These are phyloP conservation scores for Mucor ambiguus DNA, from an alignment of 371 early-diverging fungal species.

Conservation along the genomic window DNA sequence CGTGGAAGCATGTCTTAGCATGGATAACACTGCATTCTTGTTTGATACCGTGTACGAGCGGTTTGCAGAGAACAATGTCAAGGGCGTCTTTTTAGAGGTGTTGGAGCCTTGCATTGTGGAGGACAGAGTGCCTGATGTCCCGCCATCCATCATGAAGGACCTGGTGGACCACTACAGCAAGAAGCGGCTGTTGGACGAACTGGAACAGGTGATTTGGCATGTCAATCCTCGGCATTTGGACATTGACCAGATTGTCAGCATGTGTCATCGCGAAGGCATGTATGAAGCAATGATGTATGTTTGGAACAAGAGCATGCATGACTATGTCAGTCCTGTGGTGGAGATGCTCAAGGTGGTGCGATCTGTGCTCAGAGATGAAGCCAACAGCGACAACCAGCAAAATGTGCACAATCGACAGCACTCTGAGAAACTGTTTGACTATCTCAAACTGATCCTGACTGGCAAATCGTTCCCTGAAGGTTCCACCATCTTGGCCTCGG, in stretches of 20 bases:
- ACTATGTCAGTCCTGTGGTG: conserved; percentile 81
- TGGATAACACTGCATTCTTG: conserved; percentile 68
- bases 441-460: conserved; percentile 67
- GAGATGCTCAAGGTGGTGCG: conserved; percentile 71
- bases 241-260: conserved; percentile 70
- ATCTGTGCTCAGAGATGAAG: conserved; percentile 48
- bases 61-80: conserved; percentile 62
- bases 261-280: conserved; percentile 67
- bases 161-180: conserved; percentile 64
- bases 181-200: conserved; percentile 55
- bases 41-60: conserved; percentile 76
- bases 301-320: conserved; percentile 75
- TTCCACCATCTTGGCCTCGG: conserved; percentile 37
- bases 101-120: conserved; percentile 68
- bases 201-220: conserved; percentile 79
- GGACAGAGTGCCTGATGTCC: conserved; percentile 59
- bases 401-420: conserved; percentile 28
- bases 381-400: conserved; percentile 9
- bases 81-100: conserved; percentile 65
- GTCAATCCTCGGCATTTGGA: conserved; percentile 75
- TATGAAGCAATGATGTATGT: conserved; percentile 80
- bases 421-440: conserved; percentile 73
- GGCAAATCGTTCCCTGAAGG: conserved; percentile 82
- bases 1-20: conserved; percentile 70
- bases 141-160: conserved; percentile 75